phyloP scores from a whole-genome alignment of 192 early-diverging fungal species.

The Spinellus fusiger region DNA sequence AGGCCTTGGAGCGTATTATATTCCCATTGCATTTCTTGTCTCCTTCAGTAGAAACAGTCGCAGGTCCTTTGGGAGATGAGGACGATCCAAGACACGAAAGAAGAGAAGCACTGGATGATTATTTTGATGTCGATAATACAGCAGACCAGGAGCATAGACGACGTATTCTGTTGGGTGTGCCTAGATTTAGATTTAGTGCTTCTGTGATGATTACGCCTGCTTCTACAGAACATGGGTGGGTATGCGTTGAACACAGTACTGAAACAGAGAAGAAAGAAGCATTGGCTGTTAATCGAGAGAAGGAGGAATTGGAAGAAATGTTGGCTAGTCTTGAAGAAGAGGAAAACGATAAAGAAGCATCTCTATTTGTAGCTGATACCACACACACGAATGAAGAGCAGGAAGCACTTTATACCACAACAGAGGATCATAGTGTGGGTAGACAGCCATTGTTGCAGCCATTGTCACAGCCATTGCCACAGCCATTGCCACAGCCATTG shows the following conservation, averaged over 20 bases:
- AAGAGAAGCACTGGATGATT: slow-evolving; percentile 22
- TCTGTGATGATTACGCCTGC: slow-evolving; percentile 9
- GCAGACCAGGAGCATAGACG: slow-evolving; percentile 11
- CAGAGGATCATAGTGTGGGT: too few relatives aligned
- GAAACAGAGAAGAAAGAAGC: too few relatives aligned
- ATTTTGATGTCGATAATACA: slow-evolving; percentile 29
- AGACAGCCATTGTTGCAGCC: too few relatives aligned
- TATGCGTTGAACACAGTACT: neutral
- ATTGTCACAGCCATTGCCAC: too few relatives aligned
- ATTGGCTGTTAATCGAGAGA: too few relatives aligned
- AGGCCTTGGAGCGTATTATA: slow-evolving; percentile 26
- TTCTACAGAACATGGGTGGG: slow-evolving; percentile 10
- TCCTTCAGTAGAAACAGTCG: neutral
- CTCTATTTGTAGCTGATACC: too few relatives aligned
- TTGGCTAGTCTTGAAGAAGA: too few relatives aligned
- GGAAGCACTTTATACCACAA: too few relatives aligned
- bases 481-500: too few relatives aligned
- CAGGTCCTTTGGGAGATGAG: neutral
- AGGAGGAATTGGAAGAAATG: too few relatives aligned
- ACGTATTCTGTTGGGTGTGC: slow-evolving; percentile 17
- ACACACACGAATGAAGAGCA: too few relatives aligned
- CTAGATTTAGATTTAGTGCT: slow-evolving; percentile 16
- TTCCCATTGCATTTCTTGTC: slow-evolving; percentile 10
- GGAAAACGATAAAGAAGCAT: too few relatives aligned
- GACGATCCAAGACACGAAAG: slow-evolving; percentile 4